phyloP scores from a whole-genome alignment of 176 grass and related monocot genomes.

The Rhynchospora tenuis region DNA sequence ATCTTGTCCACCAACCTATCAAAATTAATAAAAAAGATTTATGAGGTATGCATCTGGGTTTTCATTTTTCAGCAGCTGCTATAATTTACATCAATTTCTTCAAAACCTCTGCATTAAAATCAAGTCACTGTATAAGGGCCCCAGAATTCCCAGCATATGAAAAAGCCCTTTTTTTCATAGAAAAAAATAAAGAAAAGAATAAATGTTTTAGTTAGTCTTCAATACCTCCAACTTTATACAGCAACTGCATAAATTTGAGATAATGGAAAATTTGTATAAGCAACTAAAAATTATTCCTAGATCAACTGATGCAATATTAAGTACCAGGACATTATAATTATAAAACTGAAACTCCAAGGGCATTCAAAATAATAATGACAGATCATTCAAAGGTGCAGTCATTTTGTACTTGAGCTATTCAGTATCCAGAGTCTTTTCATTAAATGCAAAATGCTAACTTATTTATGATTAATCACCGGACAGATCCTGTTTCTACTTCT shows the following conservation, averaged over 20 bases:
- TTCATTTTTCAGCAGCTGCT: background rate
- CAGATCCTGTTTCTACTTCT: background rate
- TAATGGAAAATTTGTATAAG: background rate
- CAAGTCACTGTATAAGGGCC: conserved; percentile 11
- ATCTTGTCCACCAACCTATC: conserved; percentile 97
- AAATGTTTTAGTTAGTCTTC: background rate
- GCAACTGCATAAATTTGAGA: background rate
- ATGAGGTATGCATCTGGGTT: background rate
- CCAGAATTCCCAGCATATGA: background rate
- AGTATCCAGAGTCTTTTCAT: background rate
- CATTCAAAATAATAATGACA: background rate
- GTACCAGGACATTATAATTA: background rate
- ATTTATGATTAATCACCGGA: background rate
- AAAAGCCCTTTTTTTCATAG: background rate
- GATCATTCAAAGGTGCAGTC: background rate
- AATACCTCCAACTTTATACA: background rate
- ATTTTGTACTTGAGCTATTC: background rate
- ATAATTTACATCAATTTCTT: conserved; percentile 2
- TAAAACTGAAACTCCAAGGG: background rate
- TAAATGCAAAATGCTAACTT: conserved; percentile 1
- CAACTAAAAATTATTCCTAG: background rate
- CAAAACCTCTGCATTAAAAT: conserved; percentile 23
- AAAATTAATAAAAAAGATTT: background rate
- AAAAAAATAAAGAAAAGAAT: background rate
- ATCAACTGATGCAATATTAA: background rate